A percentile compares a stretch with the other conserved stretches of the same genome.
phyloP scores from a whole-genome alignment of 768 basidiomycete species.

The Ramaria sp. region DNA sequence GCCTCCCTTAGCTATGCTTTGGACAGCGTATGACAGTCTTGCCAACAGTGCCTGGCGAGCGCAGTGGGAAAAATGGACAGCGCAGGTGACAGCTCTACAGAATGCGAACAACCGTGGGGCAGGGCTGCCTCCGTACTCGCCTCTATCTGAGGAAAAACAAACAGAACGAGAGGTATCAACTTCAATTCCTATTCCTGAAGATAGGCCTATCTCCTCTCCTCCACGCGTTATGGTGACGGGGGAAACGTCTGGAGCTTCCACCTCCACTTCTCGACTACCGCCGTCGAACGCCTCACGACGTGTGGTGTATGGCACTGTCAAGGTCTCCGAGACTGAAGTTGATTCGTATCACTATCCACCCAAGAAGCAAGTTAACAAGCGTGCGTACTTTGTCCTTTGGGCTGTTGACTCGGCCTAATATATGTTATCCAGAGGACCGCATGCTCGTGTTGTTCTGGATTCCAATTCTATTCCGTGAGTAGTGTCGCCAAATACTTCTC shows the following conservation, averaged over 20 bases:
- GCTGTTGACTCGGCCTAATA: not conserved
- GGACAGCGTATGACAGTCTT: conserved; percentile 32
- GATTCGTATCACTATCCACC: conserved; percentile 61
- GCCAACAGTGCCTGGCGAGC: conserved; percentile 40
- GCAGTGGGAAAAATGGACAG: conserved; percentile 71
- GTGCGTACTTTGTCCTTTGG: conserved; percentile 1
- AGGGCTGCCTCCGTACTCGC: not conserved
- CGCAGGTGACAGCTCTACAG: conserved; percentile 29
- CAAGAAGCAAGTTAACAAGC: not conserved
- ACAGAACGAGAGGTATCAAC: not conserved
- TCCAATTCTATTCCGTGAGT: conserved; percentile 71
- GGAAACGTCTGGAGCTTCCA: not conserved
- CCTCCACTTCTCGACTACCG: not conserved
- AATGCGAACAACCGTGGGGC: conserved; percentile 2
- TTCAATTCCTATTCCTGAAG: not conserved
- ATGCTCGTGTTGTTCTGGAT: conserved; percentile 85
- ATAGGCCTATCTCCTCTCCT: not conserved
- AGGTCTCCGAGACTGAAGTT: conserved; percentile 55
- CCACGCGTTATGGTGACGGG: not conserved
- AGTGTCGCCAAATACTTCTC: not conserved
- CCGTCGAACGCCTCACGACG: conserved; percentile 13
- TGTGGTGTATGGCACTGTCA: conserved; percentile 36
- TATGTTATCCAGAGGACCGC: conserved; percentile 48
- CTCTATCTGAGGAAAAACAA: conserved; percentile 1
- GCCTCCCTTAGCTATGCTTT: conserved; percentile 33